These are phyloP conservation scores for Rhizophagus clarus DNA, from an alignment of 192 early-diverging fungal species.

Conservation along the genomic window DNA sequence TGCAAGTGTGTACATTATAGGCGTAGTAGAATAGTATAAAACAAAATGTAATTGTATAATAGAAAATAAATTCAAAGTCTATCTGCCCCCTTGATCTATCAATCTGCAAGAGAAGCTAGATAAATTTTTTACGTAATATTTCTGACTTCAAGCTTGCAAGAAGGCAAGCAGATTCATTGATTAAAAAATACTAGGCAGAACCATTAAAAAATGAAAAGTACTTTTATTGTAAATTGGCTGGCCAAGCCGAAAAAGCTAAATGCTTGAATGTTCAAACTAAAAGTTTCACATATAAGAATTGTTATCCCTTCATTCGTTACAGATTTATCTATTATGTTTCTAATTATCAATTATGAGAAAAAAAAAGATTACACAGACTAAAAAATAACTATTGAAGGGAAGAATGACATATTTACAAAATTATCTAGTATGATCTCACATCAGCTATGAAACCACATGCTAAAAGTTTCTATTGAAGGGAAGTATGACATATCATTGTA, in stretches of 20 bases:
- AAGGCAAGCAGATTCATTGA: not conserved
- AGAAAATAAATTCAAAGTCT: not conserved
- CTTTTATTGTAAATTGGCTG: constrained; percentile 7
- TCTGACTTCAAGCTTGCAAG: too few species aligned
- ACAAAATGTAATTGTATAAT: constrained; percentile 6
- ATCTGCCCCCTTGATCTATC: too few species aligned
- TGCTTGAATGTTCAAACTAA: not conserved
- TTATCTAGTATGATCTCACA: not conserved
- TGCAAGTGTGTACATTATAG: not conserved
- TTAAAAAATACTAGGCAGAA: constrained; percentile 3
- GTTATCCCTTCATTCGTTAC: too few species aligned
- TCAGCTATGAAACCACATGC: too few species aligned
- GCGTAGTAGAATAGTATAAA: not conserved
- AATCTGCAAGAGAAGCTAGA: too few species aligned
- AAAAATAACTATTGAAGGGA: constrained; percentile 4
- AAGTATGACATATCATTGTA: constrained; percentile 16
- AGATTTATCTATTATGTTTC: too few species aligned
- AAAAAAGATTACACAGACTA: not conserved
- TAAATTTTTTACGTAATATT: too few species aligned
- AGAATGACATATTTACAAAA: constrained; percentile 11
- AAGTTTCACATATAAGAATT: too few species aligned
- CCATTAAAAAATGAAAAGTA: constrained; percentile 16
- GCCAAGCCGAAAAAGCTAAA: constrained; percentile 8
- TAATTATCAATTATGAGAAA: too few species aligned
- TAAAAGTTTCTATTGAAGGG: too few species aligned